Evolutionary conservation across 768 basidiomycete species (phyloP), one percentile per base, ranked within the genome.

Genomic region (Phlebiopsis gigantea): DNA sequence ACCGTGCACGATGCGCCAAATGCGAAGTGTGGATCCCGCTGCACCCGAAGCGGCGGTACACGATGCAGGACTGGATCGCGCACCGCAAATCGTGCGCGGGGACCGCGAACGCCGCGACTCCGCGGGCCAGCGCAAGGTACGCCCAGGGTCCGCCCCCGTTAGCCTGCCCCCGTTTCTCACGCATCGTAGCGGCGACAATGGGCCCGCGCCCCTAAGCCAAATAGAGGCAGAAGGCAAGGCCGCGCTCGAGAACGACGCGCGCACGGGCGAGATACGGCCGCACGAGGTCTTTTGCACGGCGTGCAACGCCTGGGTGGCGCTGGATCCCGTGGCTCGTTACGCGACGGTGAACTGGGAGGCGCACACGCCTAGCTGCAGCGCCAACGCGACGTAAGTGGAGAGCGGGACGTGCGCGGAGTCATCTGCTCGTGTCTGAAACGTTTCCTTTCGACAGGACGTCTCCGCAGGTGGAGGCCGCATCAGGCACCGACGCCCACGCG

Each of bases 251-350:
- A 68, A 74, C 2, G 87, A 89, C 66, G 75, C 79, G 12, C 74
- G 75, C 51, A 72, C 73, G 4, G 78, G 78, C 48, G 77, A 75
- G 51, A 72, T 83, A 17, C 74, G 81, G 61, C 72, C 78, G 4
- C 70, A 79, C 50, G 74, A 76, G 54, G 81, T 80, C 17, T 70
- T 79, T 49, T 90, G 88, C 66, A 77, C 76, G 60, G 74, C 72
- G 34, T 90, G 88, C 65, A 70, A 79, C 53, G 81, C 76, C 57
- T 88, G 86, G 85, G 75, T 90, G 56, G 75, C 71, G 47, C 72
- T 88, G 25, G 73, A 61, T 25, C 63, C 66, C 15, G 30, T 8
- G 1, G 62, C 65, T 6, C 63, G 69, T 1, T 89, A 86, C 66
- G 62, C 65, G 26, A 57, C 77, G 44, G 42, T 57, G 31, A 80